Evolutionary conservation across 345 rosid genomes (phyloP), one percentile per base, ranked within the genome.

Genomic region (Linum trigynum): DNA sequence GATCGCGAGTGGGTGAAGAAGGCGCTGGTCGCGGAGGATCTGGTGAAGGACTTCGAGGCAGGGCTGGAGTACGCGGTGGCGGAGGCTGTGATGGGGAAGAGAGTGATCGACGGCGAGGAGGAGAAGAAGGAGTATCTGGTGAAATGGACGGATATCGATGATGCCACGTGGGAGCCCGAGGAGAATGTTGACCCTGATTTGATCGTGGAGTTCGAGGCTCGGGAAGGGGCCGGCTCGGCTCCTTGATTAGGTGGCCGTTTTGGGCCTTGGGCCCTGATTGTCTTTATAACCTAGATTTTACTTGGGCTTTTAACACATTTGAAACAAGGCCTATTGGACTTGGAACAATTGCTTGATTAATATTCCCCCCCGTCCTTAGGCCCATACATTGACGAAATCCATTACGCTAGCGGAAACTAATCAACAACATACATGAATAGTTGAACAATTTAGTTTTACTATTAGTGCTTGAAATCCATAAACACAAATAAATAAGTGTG

Each of bases 121-220:
- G 14, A 85, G 32, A 76, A 71, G 61, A 73, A 62, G 40, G 92
- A 89, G 81, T 86, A 76, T 76, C 77, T 89, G 43, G 94, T 92
- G 61, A 88, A 82, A 60, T 92, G 96, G 96, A 71, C 79, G 59
- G 96, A 90, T 67, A 77, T 84, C 65, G 80, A 77, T 71, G 96
- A 88, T 41, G 85, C 89, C 69, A 90, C 98, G 68, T 92, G 97
- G 97, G 97, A 92, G 87, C 96, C 97, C 0, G 79, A 73, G 71
- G 97, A 81, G 67, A 92, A 85, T 45, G 97, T 90, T 40, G 90
- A 92, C 63, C 77, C 82, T 41, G 82, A 74, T 55, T 82, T 92
- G 82, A 74, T 88, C 51, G 77, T 64, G 60, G 80, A 71, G 72
- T 90, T 80, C 56, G 85, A 85, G 64, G 67, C 32, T 23, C 67